These are phyloP conservation scores for Exophiala bonariae DNA, from an alignment of 2,329 filamentous ascomycete species.

Conservation along the genomic window DNA sequence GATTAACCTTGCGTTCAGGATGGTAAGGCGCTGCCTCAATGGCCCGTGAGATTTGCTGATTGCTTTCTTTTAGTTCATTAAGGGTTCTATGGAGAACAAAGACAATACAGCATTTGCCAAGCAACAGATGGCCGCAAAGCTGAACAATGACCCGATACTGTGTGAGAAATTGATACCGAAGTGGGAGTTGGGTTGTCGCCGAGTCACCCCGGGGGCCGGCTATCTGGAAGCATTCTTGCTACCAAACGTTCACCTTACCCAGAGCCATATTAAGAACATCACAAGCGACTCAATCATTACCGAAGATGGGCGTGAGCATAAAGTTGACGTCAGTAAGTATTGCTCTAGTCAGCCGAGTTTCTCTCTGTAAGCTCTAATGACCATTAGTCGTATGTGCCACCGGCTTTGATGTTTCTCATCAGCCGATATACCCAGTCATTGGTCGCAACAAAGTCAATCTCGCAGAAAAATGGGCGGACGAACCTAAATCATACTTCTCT, in stretches of 20 bases:
- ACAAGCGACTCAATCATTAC: slow-evolving; percentile 25
- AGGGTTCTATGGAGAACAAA: slow-evolving; percentile 5
- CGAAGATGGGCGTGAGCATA: not conserved
- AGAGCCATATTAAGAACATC: slow-evolving; percentile 37
- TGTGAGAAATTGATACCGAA: slow-evolving; percentile 24
- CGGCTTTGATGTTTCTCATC: slow-evolving; percentile 38
- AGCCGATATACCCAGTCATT: slow-evolving; percentile 43
- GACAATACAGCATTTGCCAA: slow-evolving; percentile 6
- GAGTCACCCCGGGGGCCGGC: slow-evolving; percentile 51
- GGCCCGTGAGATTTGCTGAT: not conserved
- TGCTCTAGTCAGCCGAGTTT: too few species aligned
- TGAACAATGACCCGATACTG: slow-evolving; percentile 23
- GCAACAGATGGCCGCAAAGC: slow-evolving; percentile 9
- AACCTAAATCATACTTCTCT: slow-evolving; percentile 45
- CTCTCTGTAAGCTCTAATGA: not conserved
- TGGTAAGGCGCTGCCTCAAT: slow-evolving; percentile 3
- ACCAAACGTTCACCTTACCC: slow-evolving; percentile 35
- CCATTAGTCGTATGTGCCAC: slow-evolving; percentile 35
- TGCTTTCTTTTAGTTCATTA: slow-evolving; percentile 1
- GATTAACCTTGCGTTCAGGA: slow-evolving; percentile 16
- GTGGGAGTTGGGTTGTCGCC: slow-evolving; percentile 41
- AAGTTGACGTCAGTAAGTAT: slow-evolving; percentile 2
- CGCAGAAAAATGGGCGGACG: slow-evolving; percentile 43
- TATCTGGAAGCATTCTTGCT: slow-evolving; percentile 50
- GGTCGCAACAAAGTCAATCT: slow-evolving; percentile 34